Conservation (phyloP, 2,329 filamentous ascomycete genomes). For the Blumeriella jaapii region DNA sequence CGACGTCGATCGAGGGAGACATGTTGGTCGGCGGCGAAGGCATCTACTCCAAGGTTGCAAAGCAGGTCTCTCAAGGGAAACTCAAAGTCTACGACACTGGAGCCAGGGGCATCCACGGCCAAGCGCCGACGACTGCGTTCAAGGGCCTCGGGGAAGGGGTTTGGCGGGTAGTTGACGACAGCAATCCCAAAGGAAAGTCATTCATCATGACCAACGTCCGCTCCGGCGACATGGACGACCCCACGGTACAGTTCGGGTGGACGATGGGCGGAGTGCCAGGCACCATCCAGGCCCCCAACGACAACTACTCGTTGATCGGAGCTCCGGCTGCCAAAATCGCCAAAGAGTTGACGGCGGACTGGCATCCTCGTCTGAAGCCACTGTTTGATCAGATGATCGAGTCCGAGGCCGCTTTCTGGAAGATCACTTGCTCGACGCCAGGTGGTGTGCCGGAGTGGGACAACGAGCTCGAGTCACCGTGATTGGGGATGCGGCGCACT, state of each 20-base stretch:
- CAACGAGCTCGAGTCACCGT: slow-evolving; percentile 45
- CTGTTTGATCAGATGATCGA: slow-evolving; percentile 48
- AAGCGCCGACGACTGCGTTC: slow-evolving; percentile 51
- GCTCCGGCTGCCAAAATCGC: slow-evolving; percentile 44
- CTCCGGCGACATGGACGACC: slow-evolving; percentile 45
- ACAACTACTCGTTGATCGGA: slow-evolving; percentile 48
- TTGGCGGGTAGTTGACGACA: slow-evolving; percentile 40
- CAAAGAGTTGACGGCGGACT: slow-evolving; percentile 39
- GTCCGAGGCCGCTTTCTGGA: slow-evolving; percentile 51
- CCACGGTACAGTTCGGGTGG: slow-evolving; percentile 48
- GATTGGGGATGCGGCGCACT: slow-evolving; percentile 46
- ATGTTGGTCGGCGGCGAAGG: slow-evolving; percentile 53
- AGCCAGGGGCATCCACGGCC: slow-evolving; percentile 52
- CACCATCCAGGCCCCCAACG: slow-evolving; percentile 44
- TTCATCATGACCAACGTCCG: slow-evolving; percentile 54
- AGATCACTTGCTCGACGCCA: slow-evolving; percentile 51
- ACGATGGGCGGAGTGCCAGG: slow-evolving; percentile 48
- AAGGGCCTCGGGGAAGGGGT: slow-evolving; percentile 52
- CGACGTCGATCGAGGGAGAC: slow-evolving; percentile 43
- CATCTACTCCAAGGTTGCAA: slow-evolving; percentile 47
- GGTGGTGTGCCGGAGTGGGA: slow-evolving; percentile 48
- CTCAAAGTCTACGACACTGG: slow-evolving; percentile 54
- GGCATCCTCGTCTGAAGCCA: slow-evolving; percentile 43
- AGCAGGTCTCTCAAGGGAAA: slow-evolving; percentile 44
- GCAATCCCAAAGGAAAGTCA: slow-evolving; percentile 34